A percentile compares a stretch with the other conserved stretches of the same genome.
Conservation (phyloP, 2,329 filamentous ascomycete species). For the Seiridium unicorne region DNA sequence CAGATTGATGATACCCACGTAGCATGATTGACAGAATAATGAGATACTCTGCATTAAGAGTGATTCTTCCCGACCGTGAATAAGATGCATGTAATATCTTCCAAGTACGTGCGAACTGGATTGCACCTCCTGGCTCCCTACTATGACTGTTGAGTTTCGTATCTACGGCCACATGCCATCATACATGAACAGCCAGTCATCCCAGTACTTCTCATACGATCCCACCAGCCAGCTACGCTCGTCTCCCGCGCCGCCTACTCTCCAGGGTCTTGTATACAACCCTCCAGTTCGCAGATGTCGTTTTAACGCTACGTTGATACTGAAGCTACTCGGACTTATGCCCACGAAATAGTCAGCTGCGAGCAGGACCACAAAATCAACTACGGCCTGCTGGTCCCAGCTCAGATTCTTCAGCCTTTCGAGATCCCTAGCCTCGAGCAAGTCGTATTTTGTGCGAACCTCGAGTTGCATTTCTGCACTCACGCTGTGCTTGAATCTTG, state of each 20-base stretch:
- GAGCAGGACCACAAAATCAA: conserved; percentile 39
- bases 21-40: not conserved
- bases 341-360: conserved; percentile 37
- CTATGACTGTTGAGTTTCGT: not conserved
- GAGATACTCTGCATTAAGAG: not conserved
- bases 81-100: not conserved
- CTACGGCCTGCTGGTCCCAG: conserved; percentile 42
- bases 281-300: conserved; percentile 37
- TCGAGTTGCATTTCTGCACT: conserved; percentile 20
- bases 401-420: conserved; percentile 29
- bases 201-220: conserved; percentile 40
- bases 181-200: conserved; percentile 48
- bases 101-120: too few relatives aligned
- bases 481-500: conserved; percentile 31
- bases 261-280: conserved; percentile 39
- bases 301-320: conserved; percentile 44
- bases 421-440: conserved; percentile 25
- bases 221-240: conserved; percentile 40
- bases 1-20: conserved; percentile 4
- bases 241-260: conserved; percentile 35
- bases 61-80: too few relatives aligned
- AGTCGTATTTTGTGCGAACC: conserved; percentile 35
- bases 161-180: conserved; percentile 39
- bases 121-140: too few relatives aligned
- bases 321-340: conserved; percentile 46